Conservation (phyloP, 768 basidiomycete genomes). For the Galerina marginata region DNA sequence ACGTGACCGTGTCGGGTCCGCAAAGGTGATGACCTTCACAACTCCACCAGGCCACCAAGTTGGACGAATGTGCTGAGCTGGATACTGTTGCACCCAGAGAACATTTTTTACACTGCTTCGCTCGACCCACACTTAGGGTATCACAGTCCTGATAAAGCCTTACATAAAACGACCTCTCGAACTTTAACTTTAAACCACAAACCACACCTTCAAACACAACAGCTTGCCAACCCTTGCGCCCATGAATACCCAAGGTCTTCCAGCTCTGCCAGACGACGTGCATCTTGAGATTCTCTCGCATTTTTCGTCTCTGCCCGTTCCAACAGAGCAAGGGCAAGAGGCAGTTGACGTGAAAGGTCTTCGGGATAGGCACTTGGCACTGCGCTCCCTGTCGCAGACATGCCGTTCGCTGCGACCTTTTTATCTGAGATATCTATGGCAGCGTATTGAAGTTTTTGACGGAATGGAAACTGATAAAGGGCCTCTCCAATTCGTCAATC, state of each 20-base stretch:
- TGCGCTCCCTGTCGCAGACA: conserved; percentile 14
- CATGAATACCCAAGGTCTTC: conserved; percentile 6
- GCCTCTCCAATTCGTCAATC: background rate
- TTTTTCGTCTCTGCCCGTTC: conserved; percentile 2
- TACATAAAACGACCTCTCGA: too few species aligned
- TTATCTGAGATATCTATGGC: conserved; percentile 15
- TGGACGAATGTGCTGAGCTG: too few species aligned
- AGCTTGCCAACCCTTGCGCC: too few species aligned
- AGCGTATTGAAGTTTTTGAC: conserved; percentile 18
- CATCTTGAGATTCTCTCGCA: conserved; percentile 15
- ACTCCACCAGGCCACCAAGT: too few species aligned
- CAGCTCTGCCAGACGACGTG: conserved; percentile 15
- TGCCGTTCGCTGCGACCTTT: conserved; percentile 17
- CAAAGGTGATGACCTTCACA: too few species aligned
- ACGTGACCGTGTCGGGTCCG: too few species aligned
- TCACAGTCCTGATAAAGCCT: too few species aligned
- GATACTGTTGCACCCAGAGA: too few species aligned
- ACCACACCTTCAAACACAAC: too few species aligned
- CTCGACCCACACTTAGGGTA: too few species aligned
- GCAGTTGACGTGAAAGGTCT: background rate
- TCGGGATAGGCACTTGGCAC: background rate
- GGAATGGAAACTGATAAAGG: conserved; percentile 1
- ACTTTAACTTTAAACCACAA: too few species aligned
- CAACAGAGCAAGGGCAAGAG: background rate
- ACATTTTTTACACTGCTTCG: too few species aligned